These are phyloP conservation scores for Aureobasidium sp. DNA, from an alignment of 2,329 filamentous ascomycete genomes.

Conservation along the genomic window DNA sequence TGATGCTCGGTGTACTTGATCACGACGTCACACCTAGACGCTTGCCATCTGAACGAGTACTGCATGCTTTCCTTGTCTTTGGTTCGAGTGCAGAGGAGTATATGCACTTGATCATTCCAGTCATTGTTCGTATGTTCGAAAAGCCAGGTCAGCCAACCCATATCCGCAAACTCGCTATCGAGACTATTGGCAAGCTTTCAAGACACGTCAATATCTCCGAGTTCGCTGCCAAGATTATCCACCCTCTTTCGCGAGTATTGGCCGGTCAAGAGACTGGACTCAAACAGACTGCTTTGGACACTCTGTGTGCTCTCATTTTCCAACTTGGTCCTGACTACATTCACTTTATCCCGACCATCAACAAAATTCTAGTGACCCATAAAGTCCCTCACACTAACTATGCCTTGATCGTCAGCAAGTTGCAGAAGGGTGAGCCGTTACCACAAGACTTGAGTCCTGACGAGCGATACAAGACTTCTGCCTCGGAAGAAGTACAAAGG, in stretches of 20 bases:
- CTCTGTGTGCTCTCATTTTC: constrained; percentile 88
- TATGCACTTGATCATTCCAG: constrained; percentile 97
- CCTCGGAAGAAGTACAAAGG: constrained; percentile 66
- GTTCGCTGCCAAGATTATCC: constrained; percentile 92
- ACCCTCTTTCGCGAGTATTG: constrained; percentile 79
- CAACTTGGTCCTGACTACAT: constrained; percentile 93
- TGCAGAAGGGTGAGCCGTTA: constrained; percentile 90
- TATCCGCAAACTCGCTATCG: constrained; percentile 81
- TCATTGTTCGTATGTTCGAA: constrained; percentile 91
- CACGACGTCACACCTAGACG: constrained; percentile 69
- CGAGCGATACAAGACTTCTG: constrained; percentile 60
- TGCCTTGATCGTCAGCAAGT: constrained; percentile 80
- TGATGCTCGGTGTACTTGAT: constrained; percentile 92
- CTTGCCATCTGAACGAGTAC: constrained; percentile 77
- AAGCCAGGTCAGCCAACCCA: constrained; percentile 71
- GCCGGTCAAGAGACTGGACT: constrained; percentile 63
- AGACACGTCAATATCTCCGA: constrained; percentile 96
- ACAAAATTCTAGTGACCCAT: constrained; percentile 69
- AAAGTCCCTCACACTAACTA: constrained; percentile 92
- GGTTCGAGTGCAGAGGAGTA: constrained; percentile 95
- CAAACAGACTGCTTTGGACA: constrained; percentile 79
- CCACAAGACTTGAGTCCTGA: constrained; percentile 90
- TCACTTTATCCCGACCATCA: constrained; percentile 88
- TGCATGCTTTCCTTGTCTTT: constrained; percentile 94
- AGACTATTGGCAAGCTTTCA: constrained; percentile 88